Conservation (phyloP, 768 basidiomycete genomes). For the Lyophyllum semitale region DNA sequence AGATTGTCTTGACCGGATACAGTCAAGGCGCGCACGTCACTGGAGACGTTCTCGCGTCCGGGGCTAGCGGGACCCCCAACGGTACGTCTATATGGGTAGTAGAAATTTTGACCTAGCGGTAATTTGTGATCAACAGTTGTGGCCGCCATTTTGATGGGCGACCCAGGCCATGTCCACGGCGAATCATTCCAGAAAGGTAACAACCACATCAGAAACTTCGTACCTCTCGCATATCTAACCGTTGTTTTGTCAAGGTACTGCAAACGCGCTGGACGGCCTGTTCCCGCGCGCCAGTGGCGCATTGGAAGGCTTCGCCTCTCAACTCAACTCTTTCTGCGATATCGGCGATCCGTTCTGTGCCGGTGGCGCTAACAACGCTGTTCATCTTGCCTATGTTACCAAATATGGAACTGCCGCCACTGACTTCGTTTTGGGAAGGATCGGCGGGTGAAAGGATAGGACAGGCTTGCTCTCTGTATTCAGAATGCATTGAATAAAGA, state of each 20-base stretch:
- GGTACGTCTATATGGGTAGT: not conserved
- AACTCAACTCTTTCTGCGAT: constrained; percentile 10
- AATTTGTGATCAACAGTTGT: constrained; percentile 14
- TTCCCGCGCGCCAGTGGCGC: constrained; percentile 9
- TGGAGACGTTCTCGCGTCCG: constrained; percentile 26
- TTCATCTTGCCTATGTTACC: constrained; percentile 9
- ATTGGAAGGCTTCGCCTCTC: constrained; percentile 4
- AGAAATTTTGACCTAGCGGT: not conserved
- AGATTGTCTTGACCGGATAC: constrained; percentile 32
- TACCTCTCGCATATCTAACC: not conserved
- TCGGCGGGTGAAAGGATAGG: constrained; percentile 3
- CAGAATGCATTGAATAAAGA: too few species aligned
- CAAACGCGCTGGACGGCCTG: constrained; percentile 3
- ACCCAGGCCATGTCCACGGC: constrained; percentile 26
- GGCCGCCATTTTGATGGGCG: constrained; percentile 28
- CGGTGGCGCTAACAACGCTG: not conserved
- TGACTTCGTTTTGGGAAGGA: constrained; percentile 9
- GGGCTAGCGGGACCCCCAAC: constrained; percentile 4
- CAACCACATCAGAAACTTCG: not conserved
- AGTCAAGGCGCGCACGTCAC: constrained; percentile 30
- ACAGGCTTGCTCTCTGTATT: too few species aligned
- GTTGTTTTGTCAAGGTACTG: constrained; percentile 2
- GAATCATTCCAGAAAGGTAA: constrained; percentile 27
- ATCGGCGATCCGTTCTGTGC: constrained; percentile 11
- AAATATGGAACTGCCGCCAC: constrained; percentile 9